Evolutionary conservation across 305 asterid species (phyloP).

Genomic region (Coffea humblotiana): DNA sequence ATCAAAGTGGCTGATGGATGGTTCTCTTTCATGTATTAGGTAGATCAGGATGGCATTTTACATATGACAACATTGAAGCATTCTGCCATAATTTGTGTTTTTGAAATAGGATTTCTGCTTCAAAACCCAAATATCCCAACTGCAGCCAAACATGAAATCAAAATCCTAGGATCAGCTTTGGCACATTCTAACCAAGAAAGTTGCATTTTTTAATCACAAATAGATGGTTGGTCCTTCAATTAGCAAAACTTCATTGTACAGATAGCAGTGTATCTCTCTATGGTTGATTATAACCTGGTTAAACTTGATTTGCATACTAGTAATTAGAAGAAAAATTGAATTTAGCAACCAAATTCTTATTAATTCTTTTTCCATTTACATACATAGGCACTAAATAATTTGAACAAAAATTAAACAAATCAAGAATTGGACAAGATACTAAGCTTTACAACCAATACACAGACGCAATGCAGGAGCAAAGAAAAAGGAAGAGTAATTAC

Average conservation of each 20-base stretch:
- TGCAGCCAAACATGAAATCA: neutral
- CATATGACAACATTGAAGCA: neutral
- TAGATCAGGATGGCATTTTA: no score
- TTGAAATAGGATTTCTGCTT: neutral
- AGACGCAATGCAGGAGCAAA: no score
- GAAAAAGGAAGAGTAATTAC: no score
- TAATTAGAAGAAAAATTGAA: no score
- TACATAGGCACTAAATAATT: no score
- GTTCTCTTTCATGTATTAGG: no score
- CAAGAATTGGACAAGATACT: neutral
- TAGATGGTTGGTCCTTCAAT: neutral
- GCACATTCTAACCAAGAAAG: no score
- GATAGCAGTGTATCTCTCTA: neutral
- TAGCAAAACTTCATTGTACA: neutral
- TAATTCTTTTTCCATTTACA: neutral
- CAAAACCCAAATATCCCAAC: neutral
- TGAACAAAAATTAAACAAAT: no score
- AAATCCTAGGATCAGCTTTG: neutral
- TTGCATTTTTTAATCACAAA: neutral
- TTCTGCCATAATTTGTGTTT: no score
- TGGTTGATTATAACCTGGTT: no score
- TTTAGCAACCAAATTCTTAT: neutral
- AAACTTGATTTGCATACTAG: neutral
- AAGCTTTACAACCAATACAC: neutral
- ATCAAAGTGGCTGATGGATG: no score